These are phyloP conservation scores for Panicum miliaceum DNA, from an alignment of 176 grass and related monocot species.

Conservation along the genomic window DNA sequence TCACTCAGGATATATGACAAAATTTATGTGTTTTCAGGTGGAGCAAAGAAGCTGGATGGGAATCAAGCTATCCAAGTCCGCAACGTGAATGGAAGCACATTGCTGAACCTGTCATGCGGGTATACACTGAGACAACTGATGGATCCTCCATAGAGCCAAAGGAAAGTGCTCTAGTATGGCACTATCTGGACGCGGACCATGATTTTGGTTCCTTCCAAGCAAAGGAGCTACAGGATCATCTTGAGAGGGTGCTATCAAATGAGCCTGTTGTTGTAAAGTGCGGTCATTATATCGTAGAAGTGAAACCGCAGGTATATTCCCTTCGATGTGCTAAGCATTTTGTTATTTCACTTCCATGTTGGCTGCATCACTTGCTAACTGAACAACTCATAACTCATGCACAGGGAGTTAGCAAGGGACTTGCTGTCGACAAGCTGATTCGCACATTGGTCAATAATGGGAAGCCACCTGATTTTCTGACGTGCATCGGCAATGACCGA, in stretches of 20 bases:
- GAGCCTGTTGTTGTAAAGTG: slow-evolving; percentile 87
- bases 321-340: neutral
- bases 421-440: slow-evolving; percentile 80
- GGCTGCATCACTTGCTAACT: neutral
- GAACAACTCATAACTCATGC: slow-evolving; percentile 26
- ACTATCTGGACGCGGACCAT: slow-evolving; percentile 83
- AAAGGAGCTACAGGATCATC: slow-evolving; percentile 83
- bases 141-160: slow-evolving; percentile 84
- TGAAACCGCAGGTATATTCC: slow-evolving; percentile 79
- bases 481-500: slow-evolving; percentile 84
- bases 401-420: slow-evolving; percentile 84
- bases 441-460: slow-evolving; percentile 49
- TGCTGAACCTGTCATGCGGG: slow-evolving; percentile 79
- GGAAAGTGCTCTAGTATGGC: slow-evolving; percentile 91
- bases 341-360: slow-evolving; percentile 11
- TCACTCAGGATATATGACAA: slow-evolving; percentile 1
- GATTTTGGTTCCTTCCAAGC: slow-evolving; percentile 95
- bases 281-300: slow-evolving; percentile 93
- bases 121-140: slow-evolving; percentile 91
- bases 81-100: slow-evolving; percentile 80
- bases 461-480: slow-evolving; percentile 71
- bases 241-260: slow-evolving; percentile 89
- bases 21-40: slow-evolving; percentile 57
- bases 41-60: slow-evolving; percentile 69
- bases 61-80: slow-evolving; percentile 49